A percentile compares a stretch with the other conserved stretches of the same genome.
phyloP scores from a whole-genome alignment of 2,329 filamentous ascomycete species.

The Fusarium torreyae region DNA sequence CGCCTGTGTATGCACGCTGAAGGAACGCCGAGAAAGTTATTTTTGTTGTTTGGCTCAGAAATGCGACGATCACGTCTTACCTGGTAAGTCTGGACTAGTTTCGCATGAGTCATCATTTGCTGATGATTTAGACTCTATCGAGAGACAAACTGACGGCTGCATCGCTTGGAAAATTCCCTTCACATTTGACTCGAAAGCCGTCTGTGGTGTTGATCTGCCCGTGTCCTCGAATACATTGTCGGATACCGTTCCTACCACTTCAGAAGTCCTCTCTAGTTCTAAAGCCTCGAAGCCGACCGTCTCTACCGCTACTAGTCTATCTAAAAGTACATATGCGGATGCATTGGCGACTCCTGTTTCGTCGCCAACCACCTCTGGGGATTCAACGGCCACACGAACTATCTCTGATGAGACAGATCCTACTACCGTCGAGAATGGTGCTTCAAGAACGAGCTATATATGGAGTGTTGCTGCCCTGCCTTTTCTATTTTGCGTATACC shows the following conservation, averaged over 20 bases:
- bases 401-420: no score
- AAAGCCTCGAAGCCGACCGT: not conserved
- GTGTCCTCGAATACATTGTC: not conserved
- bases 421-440: no score
- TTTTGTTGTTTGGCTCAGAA: slow-evolving; percentile 16
- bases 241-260: not conserved
- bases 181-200: slow-evolving; percentile 13
- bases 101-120: not conserved
- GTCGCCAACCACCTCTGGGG: no score
- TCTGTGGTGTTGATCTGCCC: slow-evolving; percentile 14
- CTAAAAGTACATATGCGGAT: no score
- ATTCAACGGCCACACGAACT: no score
- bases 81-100: not conserved
- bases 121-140: slow-evolving; percentile 3
- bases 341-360: no score
- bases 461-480: no score
- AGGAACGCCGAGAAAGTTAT: slow-evolving; percentile 15
- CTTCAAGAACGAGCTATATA: no score
- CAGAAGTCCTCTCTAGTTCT: not conserved
- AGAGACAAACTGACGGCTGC: not conserved
- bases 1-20: slow-evolving; percentile 5
- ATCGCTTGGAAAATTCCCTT: slow-evolving; percentile 1
- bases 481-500: no score
- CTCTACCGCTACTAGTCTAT: no score
- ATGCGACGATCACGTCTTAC: not conserved